These are phyloP conservation scores for Thielaviopsis ethacetica DNA, from an alignment of 2,329 filamentous ascomycete species.

Conservation along the genomic window DNA sequence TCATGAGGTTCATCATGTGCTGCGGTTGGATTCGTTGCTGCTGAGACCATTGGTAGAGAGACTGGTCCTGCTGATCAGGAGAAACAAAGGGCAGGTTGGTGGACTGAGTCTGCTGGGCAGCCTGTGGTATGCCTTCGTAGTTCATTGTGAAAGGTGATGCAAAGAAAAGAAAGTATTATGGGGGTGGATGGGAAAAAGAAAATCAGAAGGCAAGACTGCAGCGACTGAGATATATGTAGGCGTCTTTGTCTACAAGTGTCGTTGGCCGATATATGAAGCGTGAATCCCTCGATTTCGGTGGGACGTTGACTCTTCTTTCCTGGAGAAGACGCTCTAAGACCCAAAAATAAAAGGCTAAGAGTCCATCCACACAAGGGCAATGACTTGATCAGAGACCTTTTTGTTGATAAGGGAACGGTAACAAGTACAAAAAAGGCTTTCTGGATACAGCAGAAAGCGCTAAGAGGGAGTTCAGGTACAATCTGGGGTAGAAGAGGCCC, in stretches of 20 bases:
- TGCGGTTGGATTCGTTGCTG: not conserved
- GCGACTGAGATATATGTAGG: not conserved
- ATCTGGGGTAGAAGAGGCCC: not conserved
- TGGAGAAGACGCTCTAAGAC: not conserved
- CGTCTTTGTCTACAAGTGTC: too few species aligned
- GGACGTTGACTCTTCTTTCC: not conserved
- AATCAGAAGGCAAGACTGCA: not conserved
- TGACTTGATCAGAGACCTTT: not conserved
- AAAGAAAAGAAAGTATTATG: not conserved
- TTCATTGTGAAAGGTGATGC: not conserved
- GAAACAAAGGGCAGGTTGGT: not conserved
- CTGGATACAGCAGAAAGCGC: not conserved
- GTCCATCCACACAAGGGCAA: not conserved
- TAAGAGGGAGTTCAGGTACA: not conserved
- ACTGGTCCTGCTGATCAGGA: not conserved
- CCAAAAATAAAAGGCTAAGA: not conserved
- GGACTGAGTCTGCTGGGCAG: not conserved
- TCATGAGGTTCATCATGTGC: not conserved
- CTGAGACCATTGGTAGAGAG: not conserved
- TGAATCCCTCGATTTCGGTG: not conserved
- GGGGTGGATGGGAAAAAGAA: not conserved
- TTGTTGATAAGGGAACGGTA: not conserved
- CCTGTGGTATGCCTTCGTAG: conserved; percentile 2
- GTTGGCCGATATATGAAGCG: too few species aligned
- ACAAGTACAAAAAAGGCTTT: not conserved